A percentile compares a stretch with the other conserved stretches of the same genome.
phyloP scores from a whole-genome alignment of 2,329 filamentous ascomycete species.

The Fusarium nodosum region DNA sequence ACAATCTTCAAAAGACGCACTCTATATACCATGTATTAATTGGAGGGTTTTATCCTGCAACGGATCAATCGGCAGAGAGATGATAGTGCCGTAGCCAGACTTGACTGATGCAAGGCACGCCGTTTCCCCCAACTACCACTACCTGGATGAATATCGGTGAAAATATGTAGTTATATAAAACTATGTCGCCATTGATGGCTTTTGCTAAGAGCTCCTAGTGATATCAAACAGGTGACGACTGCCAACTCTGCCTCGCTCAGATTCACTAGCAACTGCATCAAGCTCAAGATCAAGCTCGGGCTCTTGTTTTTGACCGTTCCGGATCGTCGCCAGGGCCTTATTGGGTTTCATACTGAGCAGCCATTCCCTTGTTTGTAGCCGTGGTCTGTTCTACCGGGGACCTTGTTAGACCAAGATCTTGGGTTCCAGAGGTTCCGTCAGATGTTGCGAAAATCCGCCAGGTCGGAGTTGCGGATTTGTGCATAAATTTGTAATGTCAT shows the following conservation, averaged over 20 bases:
- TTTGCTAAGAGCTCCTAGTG: background rate
- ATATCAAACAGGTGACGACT: background rate
- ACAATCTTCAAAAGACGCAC: slow-evolving; percentile 14
- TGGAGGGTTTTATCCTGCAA: background rate
- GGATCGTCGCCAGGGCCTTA: slow-evolving; percentile 33
- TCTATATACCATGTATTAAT: background rate
- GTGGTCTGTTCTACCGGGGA: background rate
- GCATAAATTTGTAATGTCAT: background rate
- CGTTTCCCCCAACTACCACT: slow-evolving; percentile 18
- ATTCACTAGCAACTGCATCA: slow-evolving; percentile 2
- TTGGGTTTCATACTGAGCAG: slow-evolving; percentile 6
- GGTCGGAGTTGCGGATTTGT: background rate
- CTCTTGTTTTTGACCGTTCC: slow-evolving; percentile 7
- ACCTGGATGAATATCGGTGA: background rate
- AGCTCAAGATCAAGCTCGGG: slow-evolving; percentile 20
- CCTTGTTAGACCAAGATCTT: background rate
- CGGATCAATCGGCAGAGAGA: slow-evolving; percentile 34
- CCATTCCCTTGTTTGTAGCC: background rate
- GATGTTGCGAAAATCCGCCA: too few relatives aligned
- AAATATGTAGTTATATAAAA: slow-evolving; percentile 2
- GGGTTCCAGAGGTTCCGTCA: background rate
- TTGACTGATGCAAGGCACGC: slow-evolving; percentile 42
- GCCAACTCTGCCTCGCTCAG: background rate
- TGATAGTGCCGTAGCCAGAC: slow-evolving; percentile 9
- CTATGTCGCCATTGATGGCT: slow-evolving; percentile 7